Evolutionary conservation across 495 filamentous ascomycete genomes (phyloP).

Genomic region (Trypethelium eluteriae): DNA sequence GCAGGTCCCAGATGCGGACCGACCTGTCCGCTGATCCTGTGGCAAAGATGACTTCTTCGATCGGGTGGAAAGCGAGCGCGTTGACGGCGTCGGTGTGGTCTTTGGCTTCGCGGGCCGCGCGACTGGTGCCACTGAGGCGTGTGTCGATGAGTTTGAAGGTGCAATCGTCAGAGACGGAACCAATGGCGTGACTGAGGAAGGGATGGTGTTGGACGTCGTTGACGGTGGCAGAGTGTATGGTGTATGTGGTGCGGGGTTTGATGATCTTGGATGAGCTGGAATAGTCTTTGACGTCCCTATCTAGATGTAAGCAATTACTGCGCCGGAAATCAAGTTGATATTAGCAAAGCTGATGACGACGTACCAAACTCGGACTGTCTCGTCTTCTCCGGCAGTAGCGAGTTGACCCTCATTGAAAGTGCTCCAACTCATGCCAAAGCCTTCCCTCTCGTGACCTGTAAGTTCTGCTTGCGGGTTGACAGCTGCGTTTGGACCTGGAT

Average conservation of each 20-base stretch:
- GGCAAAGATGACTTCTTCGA: constrained; percentile 74
- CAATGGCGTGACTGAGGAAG: constrained; percentile 59
- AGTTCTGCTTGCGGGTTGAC: constrained; percentile 78
- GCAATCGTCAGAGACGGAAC: constrained; percentile 89
- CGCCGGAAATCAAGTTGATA: not conserved
- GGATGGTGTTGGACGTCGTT: constrained; percentile 97
- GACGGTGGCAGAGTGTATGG: constrained; percentile 80
- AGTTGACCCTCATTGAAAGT: constrained; percentile 75
- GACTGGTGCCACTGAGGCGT: constrained; percentile 51
- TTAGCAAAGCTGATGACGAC: constrained; percentile 23
- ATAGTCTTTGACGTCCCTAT: constrained; percentile 68
- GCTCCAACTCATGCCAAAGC: constrained; percentile 93
- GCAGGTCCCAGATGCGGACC: constrained; percentile 90
- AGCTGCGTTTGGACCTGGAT: constrained; percentile 50
- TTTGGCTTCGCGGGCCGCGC: constrained; percentile 53
- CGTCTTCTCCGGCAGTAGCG: constrained; percentile 82
- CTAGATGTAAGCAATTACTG: not conserved
- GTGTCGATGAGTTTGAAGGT: constrained; percentile 87
- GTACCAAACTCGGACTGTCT: constrained; percentile 84
- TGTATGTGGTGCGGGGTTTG: constrained; percentile 64
- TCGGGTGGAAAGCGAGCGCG: constrained; percentile 85
- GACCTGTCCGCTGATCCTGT: constrained; percentile 93
- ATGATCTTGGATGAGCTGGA: constrained; percentile 62
- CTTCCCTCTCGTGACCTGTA: constrained; percentile 77
- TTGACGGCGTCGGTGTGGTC: constrained; percentile 89